Percentiles rank a stretch among this genome's conserved stretches.
phyloP scores from a whole-genome alignment of 2,329 filamentous ascomycete species.

The Hypoxylon rubiginosum region DNA sequence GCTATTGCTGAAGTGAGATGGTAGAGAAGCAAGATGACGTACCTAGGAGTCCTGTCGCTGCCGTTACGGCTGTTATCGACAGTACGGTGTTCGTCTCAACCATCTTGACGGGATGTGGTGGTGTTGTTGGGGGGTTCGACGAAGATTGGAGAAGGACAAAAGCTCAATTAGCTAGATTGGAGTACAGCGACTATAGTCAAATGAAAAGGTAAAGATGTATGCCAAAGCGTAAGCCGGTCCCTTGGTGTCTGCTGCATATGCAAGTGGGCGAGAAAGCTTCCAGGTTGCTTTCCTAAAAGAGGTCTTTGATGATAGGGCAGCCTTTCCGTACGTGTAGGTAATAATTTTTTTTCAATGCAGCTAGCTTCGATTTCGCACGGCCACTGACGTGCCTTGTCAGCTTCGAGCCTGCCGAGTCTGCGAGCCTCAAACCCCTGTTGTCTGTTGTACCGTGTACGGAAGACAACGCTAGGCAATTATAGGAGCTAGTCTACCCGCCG shows the following conservation, averaged over 20 bases:
- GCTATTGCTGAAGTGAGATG: background rate
- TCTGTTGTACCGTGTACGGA: no score
- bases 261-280: conserved; percentile 13
- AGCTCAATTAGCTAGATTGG: conserved; percentile 18
- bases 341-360: conserved; percentile 42
- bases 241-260: conserved; percentile 10
- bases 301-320: conserved; percentile 19
- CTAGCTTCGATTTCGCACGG: conserved; percentile 18
- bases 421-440: conserved; percentile 31
- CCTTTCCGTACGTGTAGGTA: conserved; percentile 16
- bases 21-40: conserved; percentile 49
- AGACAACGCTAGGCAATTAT: conserved; percentile 17
- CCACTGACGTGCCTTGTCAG: conserved; percentile 35
- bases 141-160: background rate
- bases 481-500: conserved; percentile 27
- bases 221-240: background rate
- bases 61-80: conserved; percentile 72
- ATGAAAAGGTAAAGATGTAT: conserved; percentile 3
- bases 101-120: conserved; percentile 51
- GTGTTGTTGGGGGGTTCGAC: background rate
- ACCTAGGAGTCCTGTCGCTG: conserved; percentile 73
- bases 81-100: conserved; percentile 68
- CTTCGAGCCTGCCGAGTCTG: conserved; percentile 11
- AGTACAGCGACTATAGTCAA: conserved; percentile 1
- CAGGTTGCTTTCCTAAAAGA: conserved; percentile 19